Conservation (phyloP, 2,329 filamentous ascomycete genomes). For the Diaporthe citrichinensis region DNA sequence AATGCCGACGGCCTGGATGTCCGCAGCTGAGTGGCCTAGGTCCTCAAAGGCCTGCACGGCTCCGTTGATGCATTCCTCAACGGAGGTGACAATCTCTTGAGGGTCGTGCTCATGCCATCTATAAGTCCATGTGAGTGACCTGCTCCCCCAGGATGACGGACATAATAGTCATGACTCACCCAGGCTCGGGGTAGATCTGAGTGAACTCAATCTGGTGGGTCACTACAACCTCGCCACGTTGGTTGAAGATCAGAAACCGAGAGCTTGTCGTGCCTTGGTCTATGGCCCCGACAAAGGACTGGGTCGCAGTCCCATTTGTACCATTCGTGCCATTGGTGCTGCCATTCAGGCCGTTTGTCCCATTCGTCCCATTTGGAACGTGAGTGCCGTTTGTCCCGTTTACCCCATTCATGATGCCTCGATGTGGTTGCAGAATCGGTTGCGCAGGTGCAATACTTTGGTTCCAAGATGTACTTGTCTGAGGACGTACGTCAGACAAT, state of each 20-base stretch:
- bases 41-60: constrained; percentile 79
- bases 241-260: constrained; percentile 91
- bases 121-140: constrained; percentile 39
- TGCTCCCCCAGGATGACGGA: constrained; percentile 16
- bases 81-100: constrained; percentile 79
- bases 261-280: constrained; percentile 93
- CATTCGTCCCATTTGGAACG: neutral
- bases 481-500: neutral
- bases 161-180: constrained; percentile 68
- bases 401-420: constrained; percentile 2
- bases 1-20: constrained; percentile 85
- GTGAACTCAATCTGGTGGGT: constrained; percentile 90
- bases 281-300: constrained; percentile 84
- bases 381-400: neutral
- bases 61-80: constrained; percentile 84
- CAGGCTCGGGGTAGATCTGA: constrained; percentile 87
- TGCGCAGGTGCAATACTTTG: neutral
- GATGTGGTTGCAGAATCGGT: neutral
- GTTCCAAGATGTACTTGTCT: neutral
- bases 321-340: neutral
- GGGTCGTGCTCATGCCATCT: constrained; percentile 95
- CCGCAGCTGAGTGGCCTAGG: constrained; percentile 74
- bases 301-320: neutral
- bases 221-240: constrained; percentile 81
- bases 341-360: neutral